These are phyloP conservation scores for Somion occarium DNA, from an alignment of 1,284 basidiomycete genomes.

Conservation along the genomic window DNA sequence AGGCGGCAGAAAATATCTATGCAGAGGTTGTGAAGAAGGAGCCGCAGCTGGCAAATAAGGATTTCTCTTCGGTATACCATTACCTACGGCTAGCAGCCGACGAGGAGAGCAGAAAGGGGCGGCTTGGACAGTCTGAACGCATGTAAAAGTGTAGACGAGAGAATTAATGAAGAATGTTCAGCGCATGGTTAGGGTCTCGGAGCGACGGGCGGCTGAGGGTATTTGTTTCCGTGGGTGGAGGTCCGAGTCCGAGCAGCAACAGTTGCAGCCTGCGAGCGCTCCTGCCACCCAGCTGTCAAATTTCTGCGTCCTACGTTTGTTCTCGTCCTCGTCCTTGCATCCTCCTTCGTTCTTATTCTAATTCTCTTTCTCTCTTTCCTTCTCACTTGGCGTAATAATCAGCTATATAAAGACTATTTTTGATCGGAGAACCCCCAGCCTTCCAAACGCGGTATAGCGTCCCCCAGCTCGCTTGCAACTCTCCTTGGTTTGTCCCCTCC, in stretches of 20 bases:
- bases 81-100: constrained; percentile 37
- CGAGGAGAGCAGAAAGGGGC: constrained; percentile 10
- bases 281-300: too few relatives aligned
- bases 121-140: constrained; percentile 9
- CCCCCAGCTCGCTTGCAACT: constrained; percentile 8
- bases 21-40: constrained; percentile 44
- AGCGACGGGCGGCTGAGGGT: too few relatives aligned
- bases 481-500: constrained; percentile 8
- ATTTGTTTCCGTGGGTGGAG: too few relatives aligned
- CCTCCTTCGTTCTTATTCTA: too few relatives aligned
- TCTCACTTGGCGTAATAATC: background rate
- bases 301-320: too few relatives aligned
- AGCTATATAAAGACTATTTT: background rate
- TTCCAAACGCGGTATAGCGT: constrained; percentile 14
- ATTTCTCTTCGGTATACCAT: constrained; percentile 78
- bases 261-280: too few relatives aligned
- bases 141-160: constrained; percentile 4
- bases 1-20: constrained; percentile 60
- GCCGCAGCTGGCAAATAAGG: constrained; percentile 60
- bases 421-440: background rate
- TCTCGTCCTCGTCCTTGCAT: background rate
- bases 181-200: too few relatives aligned
- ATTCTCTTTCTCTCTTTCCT: background rate
- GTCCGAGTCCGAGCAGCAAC: too few relatives aligned
- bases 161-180: background rate